Base-by-base conservation (phyloP, 257 asterid genomes). In the Plantago ovata region DNA sequence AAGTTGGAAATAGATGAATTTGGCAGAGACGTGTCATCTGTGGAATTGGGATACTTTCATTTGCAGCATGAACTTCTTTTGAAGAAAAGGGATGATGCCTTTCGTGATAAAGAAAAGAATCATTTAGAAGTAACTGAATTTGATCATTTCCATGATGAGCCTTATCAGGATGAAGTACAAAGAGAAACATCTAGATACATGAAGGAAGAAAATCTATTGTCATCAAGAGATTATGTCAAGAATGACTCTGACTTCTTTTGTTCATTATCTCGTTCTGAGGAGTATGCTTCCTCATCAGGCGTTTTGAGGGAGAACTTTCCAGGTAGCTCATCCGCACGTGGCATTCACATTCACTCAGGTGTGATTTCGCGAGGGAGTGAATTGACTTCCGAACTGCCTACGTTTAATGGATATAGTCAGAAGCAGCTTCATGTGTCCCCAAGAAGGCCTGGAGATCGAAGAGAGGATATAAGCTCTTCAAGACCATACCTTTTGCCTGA, bases 261-360 rank as follows among this genome's bases (percentile, higher is more conserved):
- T 11, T 38, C 84, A 11, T 62, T 84, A 46, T 70, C 82, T 62
- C 76, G 48, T 38, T 63, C 63, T 20, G 75, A 72, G 69, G 79
- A 60, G 39, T 76, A 68, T 47, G 60, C 62, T 42, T 38, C 61
- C 58, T 39, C 76, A 21, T 54, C 38, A 32, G 62, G 65, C 38
- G 46, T 51, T 54, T 58, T 61, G 38, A 77, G 60, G 65, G 72
- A 79, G 61, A 72, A 64, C 2, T 47, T 67, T 43, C 53, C 68
- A 11, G 52, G 63, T 55, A 64, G 57, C 58, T 55, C 79, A 60
- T 48, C 66, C 16, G 43, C 59, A 55, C 21, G 23, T 16, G 63
- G 72, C 63, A 62, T 24, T 24, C 32, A 24, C 32, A 24, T 24
- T 2, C 32, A 5, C 32, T 24, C 32, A 24, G 32, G 5, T 24